Percentiles rank a stretch among this genome's conserved stretches.
Evolutionary conservation across 129 eudicot species (phyloP).

Genomic region (Chrysanthemum makinoi): DNA sequence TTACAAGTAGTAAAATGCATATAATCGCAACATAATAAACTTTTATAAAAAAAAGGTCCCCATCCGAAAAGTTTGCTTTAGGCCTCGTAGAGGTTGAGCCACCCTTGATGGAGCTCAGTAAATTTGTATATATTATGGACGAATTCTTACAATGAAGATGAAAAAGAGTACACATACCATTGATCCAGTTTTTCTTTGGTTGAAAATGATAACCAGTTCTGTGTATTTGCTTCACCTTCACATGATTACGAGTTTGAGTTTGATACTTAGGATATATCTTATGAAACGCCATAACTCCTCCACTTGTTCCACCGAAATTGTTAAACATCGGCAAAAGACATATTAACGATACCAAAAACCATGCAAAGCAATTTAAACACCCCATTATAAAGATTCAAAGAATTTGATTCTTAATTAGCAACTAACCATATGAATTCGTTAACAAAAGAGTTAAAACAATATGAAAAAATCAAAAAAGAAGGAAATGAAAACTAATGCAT

Average conservation of each 20-base stretch:
- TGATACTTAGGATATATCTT: conserved; percentile 10
- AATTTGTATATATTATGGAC: no score
- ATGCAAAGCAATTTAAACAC: conserved; percentile 1
- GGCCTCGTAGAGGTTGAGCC: no score
- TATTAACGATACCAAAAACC: conserved; percentile 17
- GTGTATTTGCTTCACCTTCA: conserved; percentile 28
- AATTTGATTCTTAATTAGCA: neutral
- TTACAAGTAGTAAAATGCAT: no score
- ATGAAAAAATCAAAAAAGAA: neutral
- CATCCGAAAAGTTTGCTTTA: no score
- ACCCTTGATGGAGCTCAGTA: no score
- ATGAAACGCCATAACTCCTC: conserved; percentile 41
- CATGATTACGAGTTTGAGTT: conserved; percentile 23
- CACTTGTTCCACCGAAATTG: neutral
- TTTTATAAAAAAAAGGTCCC: no score
- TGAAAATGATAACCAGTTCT: conserved; percentile 78
- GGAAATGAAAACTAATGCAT: neutral
- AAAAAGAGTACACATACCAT: conserved; percentile 36
- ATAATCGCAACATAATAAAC: no score
- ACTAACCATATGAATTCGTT: neutral
- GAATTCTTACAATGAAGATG: neutral
- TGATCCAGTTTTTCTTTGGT: conserved; percentile 68
- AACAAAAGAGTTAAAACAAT: neutral
- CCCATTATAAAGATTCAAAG: neutral
- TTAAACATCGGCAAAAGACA: conserved; percentile 3